Conservation (phyloP, 2,329 filamentous ascomycete genomes). For the Venturia nashicola region DNA sequence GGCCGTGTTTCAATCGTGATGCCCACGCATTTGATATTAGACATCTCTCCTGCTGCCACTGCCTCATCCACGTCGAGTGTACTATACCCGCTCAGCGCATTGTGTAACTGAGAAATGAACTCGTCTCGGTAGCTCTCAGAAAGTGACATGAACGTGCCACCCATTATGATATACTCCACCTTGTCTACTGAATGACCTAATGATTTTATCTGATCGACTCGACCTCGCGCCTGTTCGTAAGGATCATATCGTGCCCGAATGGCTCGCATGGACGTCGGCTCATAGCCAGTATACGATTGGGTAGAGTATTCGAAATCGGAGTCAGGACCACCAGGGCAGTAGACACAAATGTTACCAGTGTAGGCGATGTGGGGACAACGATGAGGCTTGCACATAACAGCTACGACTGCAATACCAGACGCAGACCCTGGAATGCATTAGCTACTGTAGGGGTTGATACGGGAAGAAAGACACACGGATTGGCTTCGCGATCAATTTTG, state of each 20-base stretch:
- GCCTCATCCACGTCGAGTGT: conserved; percentile 92
- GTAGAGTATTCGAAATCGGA: conserved; percentile 99
- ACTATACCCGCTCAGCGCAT: conserved; percentile 91
- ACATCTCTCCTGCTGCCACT: conserved; percentile 88
- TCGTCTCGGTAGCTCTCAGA: conserved; percentile 78
- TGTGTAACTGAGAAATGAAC: conserved; percentile 93
- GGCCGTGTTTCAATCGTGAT: conserved; percentile 97
- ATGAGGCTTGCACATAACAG: conserved; percentile 99
- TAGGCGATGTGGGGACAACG: conserved; percentile 96
- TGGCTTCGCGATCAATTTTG: conserved; percentile 91
- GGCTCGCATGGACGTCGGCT: conserved; percentile 95
- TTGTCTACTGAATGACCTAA: conserved; percentile 97
- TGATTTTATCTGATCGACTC: conserved; percentile 92
- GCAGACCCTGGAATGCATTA: conserved; percentile 53
- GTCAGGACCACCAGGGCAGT: conserved; percentile 93
- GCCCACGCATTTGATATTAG: conserved; percentile 92
- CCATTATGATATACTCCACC: conserved; percentile 99
- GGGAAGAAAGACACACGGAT: conserved; percentile 46
- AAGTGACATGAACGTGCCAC: conserved; percentile 97
- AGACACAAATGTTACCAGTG: conserved; percentile 97
- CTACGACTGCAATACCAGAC: conserved; percentile 93
- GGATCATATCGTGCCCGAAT: conserved; percentile 95
- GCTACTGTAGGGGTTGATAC: background rate
- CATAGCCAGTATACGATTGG: conserved; percentile 96
- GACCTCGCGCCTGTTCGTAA: conserved; percentile 89